Base-by-base conservation (phyloP, 208 protist species). In the Trypanosomatidae sp. region DNA sequence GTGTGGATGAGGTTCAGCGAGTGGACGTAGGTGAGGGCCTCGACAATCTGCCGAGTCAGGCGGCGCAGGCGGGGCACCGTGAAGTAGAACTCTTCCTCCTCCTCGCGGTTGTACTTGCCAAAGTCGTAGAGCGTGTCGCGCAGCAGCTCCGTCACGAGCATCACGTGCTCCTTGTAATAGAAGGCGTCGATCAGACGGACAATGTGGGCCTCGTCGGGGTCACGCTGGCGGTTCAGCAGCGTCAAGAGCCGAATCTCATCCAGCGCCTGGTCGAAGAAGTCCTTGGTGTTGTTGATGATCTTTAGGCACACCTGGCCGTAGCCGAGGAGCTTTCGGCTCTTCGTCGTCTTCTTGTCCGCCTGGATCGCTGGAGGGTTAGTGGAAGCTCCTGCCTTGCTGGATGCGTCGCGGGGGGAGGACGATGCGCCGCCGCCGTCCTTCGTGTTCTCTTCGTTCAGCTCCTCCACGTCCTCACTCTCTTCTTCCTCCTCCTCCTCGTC, bases 201-300 rank as follows among this genome's bases (percentile, higher is more conserved):
- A 4, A 99, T 90, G 81, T 97, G 87, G 17, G 90, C 82, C 39
- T 90, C 85, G 72, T 99, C 96, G 13, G 91, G 83, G 72, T 98
- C 87, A 56, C 88, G 95, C 73, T 94, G 74, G n/a, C 82, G 71
- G 81, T 99, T 98, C 55, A 99, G 85, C 64, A 98, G 91, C 50
- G 89, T 88, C 53, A 99, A 81, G 58, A 99, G 82, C 36, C 97
- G 97, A 79, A 99, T 99, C 82, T 99, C 98, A 75, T 99, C 98
- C 1, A 99, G 82, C 39, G 90, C 91, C 74, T 99, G 98, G 78
- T 99, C 98, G 73, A 99, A 99, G 80, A 99, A 99, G 77, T 99
- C 97, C 73, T 99, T 99, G 28, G 90, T 93, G 87, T 99, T 98
- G 84, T 98, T 98, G 74, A 99, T 99, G 60, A 99, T 98, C 83